A percentile compares a stretch with the other conserved stretches of the same genome.
Evolutionary conservation across 2,329 filamentous ascomycete genomes (phyloP).

Genomic region (Aureobasidium sp.): DNA sequence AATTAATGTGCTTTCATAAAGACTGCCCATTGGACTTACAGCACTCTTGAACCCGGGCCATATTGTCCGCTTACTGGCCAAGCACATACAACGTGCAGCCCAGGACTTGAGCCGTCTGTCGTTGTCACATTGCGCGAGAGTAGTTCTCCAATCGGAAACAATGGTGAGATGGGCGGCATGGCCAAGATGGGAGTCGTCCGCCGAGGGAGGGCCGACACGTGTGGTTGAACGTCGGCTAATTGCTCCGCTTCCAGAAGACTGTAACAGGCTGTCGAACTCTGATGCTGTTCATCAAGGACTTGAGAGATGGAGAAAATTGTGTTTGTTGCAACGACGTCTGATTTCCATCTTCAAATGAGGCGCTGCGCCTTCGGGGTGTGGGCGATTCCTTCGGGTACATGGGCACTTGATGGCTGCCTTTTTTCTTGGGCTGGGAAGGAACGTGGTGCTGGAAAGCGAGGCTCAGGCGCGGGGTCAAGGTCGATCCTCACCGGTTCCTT

Average conservation of each 20-base stretch:
- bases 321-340: not conserved
- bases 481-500: slow-evolving; percentile 4
- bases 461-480: slow-evolving; percentile 6
- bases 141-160: slow-evolving; percentile 24
- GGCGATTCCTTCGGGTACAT: not conserved
- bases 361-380: slow-evolving; percentile 3
- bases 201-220: not conserved
- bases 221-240: slow-evolving; percentile 7
- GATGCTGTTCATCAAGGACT: not conserved
- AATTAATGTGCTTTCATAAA: not conserved
- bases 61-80: slow-evolving; percentile 53
- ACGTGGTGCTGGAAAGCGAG: not conserved
- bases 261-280: not conserved
- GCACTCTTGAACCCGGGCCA: slow-evolving; percentile 44
- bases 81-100: slow-evolving; percentile 45
- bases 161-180: slow-evolving; percentile 31
- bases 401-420: slow-evolving; percentile 4
- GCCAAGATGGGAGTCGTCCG: not conserved
- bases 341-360: slow-evolving; percentile 11
- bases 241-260: not conserved
- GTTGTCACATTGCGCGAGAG: slow-evolving; percentile 17
- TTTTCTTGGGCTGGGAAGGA: not conserved
- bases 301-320: not conserved
- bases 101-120: slow-evolving; percentile 19
- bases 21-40: slow-evolving; percentile 33